Evolutionary conservation across 176 grass and related monocot genomes (phyloP), one percentile per base, ranked within the genome.

Genomic region (Triticum monococcum): DNA sequence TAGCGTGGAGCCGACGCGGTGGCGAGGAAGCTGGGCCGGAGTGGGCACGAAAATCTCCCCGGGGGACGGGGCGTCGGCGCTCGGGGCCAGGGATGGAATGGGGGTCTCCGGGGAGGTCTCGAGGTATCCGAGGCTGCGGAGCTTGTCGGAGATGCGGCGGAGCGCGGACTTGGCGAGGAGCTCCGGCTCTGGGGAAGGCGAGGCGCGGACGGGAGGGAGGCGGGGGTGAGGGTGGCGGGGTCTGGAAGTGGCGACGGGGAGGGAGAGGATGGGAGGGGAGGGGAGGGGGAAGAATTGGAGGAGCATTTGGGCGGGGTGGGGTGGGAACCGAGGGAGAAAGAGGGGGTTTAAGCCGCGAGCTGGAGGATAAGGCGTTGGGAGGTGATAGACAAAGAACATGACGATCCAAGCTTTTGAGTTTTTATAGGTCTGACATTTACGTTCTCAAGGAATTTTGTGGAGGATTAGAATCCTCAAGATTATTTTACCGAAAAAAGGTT

Each of bases 91-190:
- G 40, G 40, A 11, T 23, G 64, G 45, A 10, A 75, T 4, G 63
- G 56, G 20, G 54, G 22, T 0, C 40, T 82, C 30, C 7, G 80
- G 17, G 48, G 25, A 36, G 13, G 91, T 22, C 10, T 89, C 92
- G 41, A 98, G 68, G 74, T 91, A 91, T 16, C 96, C 91, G 41
- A 95, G 96, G 78, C 87, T 92, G 30, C 93, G 93, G 46, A 98
- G 96, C 88, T 98, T 98, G 20, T 95, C 89, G 52, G 96, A 95
- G 87, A 98, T 98, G 38, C 96, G 83, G 63, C 89, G 81, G 83
- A 98, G 91, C 52, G 91, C 86, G 52, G 91, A 95, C 72, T 93
- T 87, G 83, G 83, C 91, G 32, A 92, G 83, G 56, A 88, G 87
- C 77, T 93, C 77, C 68, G 64, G 69, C 67, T 85, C 67, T 9